Conservation (phyloP, 2,329 filamentous ascomycete species). For the Pseudophaeomoniella oleicola region DNA sequence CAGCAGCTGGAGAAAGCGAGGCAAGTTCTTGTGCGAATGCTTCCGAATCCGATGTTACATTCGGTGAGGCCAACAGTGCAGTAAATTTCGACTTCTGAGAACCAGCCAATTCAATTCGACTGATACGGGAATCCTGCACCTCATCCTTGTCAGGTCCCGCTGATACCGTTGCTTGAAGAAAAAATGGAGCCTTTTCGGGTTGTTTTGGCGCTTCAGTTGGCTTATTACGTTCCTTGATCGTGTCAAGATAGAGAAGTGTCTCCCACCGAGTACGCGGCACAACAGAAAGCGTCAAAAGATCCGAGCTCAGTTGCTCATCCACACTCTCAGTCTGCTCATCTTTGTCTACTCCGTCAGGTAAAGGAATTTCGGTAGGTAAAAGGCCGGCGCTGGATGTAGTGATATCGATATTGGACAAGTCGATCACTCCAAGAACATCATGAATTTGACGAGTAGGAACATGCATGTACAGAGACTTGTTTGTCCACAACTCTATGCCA, state of each 20-base stretch:
- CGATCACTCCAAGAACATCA: conserved; percentile 51
- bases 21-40: conserved; percentile 67
- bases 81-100: conserved; percentile 27
- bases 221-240: conserved; percentile 84
- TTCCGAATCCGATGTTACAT: conserved; percentile 44
- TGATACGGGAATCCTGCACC: conserved; percentile 46
- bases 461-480: conserved; percentile 79
- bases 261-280: conserved; percentile 90
- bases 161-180: conserved; percentile 45
- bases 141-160: conserved; percentile 28
- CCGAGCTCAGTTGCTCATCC: conserved; percentile 55
- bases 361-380: conserved; percentile 53
- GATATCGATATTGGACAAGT: conserved; percentile 19
- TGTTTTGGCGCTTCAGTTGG: conserved; percentile 82
- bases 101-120: conserved; percentile 43
- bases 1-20: conserved; percentile 64
- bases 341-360: conserved; percentile 64
- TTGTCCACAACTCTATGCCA: conserved; percentile 92
- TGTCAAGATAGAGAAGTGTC: conserved; percentile 78
- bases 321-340: conserved; percentile 34
- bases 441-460: conserved; percentile 74
- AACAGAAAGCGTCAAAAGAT: conserved; percentile 77
- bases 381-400: neutral
- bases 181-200: conserved; percentile 91
- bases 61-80: conserved; percentile 28